Evolutionary conservation across 2,329 filamentous ascomycete genomes (phyloP), one percentile per base, ranked within the genome.

Genomic region (Epichloe aotearoae): DNA sequence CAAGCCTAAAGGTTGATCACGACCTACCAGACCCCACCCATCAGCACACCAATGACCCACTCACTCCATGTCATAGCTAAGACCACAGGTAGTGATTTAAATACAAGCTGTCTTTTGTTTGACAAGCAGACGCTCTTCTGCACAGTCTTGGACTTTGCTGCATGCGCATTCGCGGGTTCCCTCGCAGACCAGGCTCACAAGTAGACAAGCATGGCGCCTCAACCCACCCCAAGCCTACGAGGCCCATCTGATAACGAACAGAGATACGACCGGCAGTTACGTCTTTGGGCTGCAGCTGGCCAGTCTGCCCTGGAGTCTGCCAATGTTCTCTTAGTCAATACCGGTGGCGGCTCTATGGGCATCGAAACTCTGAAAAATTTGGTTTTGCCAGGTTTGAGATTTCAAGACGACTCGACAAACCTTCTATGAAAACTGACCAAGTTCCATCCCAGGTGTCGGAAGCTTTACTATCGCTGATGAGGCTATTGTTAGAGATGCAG

Each of bases 311-410:
- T 98, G 2, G 94, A 98, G 67, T 82, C 88, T 51, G 87, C 93
- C 20, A 86, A 94, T 58, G 83, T 98, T n/a, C 78, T 97, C 12
- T 76, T 98, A 5, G 73, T 98, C 54, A 96, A 95, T 67, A 87
- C 85, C 1, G 86, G 88, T 2, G 71, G 84, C n/a, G 91, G 91
- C 10, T 86, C 89, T 2, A 86, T 89, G 36, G 93, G 90, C 14
- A 77, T 94, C 12, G 93, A 98, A 68, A 83, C 90, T 0, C 76
- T 98, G 54, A 98, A 98, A 75, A 98, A 98, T 64, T 79, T 98
- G n/a, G 87, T 98, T 3, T 73, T 98, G 8, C 93, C 93, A 52
- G 88, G 83, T 82, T 37, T 26, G 47, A 37, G 3, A 66, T 50
- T 66, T 58, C 40, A 39, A 33, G 33, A 20, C n/a, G 11, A 12